Base-by-base conservation (phyloP, 2,329 filamentous ascomycete genomes). In the Tolypocladium guangdongense region DNA sequence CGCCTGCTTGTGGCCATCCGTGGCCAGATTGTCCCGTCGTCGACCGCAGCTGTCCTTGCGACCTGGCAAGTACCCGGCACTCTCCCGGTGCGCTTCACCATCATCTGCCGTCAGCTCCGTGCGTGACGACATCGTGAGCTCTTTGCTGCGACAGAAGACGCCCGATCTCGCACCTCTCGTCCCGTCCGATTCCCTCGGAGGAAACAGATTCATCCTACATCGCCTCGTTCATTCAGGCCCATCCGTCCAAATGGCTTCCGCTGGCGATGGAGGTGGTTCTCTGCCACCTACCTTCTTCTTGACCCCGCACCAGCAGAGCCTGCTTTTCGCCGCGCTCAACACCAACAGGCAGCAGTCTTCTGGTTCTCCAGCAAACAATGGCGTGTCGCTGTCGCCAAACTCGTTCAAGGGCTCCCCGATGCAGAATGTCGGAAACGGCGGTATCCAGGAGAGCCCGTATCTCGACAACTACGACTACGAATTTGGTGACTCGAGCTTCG, bases 401-500 rank as follows among this genome's bases (percentile, higher is more conserved):
- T 70, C 79, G 51, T 67, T 81, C 57, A 74, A 77, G 56, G 71
- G 71, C 52, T 80, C 78, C 12, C 76, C 78, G 18, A 60, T 66
- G 48, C 71, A 74, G 59, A 64, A 63, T 30, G 73, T 75, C 39
- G 60, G 59, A 38, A 50, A 49, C 41, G 53, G 61, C 53, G 78
- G 74, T 58, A 79, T 82, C 46, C 82, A 90, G 35, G 87, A 90
- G 49, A 93, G 87, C 58, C 90, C 91, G 0, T 91, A 85, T 64
- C 77, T 95, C 54, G 90, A 96, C 65, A 68, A 67, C 58, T 93
- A 90, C 62, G 84, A 87, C 59, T 85, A 87, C 59, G 84, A 88
- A 48, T 83, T 90, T 54, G 88, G 91, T 55, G 87, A 91, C 63
- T 80, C 79, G 37, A 84, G 77, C 65, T 91, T 90, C 66, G 87